Percentiles rank a stretch among this genome's conserved stretches.
phyloP scores from a whole-genome alignment of 768 basidiomycete genomes.

The Pleurotus tuber-regium region DNA sequence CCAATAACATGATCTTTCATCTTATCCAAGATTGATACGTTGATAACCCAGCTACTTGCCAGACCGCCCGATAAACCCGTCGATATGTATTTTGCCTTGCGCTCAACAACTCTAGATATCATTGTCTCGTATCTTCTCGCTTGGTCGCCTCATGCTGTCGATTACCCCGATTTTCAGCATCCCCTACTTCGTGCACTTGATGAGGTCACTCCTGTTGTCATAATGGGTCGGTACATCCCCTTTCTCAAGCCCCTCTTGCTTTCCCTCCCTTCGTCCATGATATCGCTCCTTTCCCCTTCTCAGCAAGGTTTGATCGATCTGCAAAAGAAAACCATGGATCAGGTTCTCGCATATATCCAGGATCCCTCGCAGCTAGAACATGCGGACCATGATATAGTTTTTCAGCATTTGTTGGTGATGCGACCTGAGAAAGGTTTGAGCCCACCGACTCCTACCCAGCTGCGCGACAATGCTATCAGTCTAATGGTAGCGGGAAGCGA shows the following conservation, averaged over 20 bases:
- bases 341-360: too few relatives aligned
- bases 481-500: slow-evolving; percentile 43
- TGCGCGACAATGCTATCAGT: slow-evolving; percentile 34
- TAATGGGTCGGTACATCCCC: slow-evolving; percentile 14
- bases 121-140: slow-evolving; percentile 39
- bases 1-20: not conserved
- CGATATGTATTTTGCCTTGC: slow-evolving; percentile 38
- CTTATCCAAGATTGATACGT: slow-evolving; percentile 20
- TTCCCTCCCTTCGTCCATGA: slow-evolving; percentile 1
- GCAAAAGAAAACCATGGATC: too few relatives aligned
- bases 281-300: slow-evolving; percentile 5
- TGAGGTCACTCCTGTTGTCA: not conserved
- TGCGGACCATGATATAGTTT: slow-evolving; percentile 25
- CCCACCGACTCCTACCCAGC: slow-evolving; percentile 21
- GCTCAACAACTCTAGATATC: slow-evolving; percentile 35
- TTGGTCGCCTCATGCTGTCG: slow-evolving; percentile 22
- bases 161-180: slow-evolving; percentile 30
- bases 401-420: slow-evolving; percentile 24
- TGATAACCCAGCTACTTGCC: slow-evolving; percentile 28
- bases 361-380: slow-evolving; percentile 19
- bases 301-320: slow-evolving; percentile 11
- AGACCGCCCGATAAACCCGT: slow-evolving; percentile 26
- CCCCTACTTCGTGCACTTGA: slow-evolving; percentile 12
- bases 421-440: slow-evolving; percentile 4
- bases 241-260: slow-evolving; percentile 1